Base-by-base conservation (phyloP, 2,329 filamentous ascomycete genomes). In the Ophiocordyceps camponoti-rufipedis region DNA sequence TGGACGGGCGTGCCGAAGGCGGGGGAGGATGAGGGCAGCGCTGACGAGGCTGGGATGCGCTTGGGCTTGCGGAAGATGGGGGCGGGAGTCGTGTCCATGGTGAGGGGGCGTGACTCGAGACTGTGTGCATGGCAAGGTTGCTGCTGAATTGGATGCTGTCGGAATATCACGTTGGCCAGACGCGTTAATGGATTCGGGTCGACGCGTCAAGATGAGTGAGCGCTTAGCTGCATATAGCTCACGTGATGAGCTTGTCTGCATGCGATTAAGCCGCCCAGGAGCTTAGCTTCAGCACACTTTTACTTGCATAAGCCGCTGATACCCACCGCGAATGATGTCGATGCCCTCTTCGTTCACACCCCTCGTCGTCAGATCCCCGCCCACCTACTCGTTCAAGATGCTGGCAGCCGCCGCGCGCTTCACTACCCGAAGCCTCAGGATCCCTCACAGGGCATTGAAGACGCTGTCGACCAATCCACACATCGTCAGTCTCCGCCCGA, bases 1-100 rank as follows among this genome's bases (percentile, higher is more conserved):
- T 91, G 83, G 41, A 78, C 75, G 1, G 88, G 88, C 2, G 88
- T 95, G 44, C 78, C 86, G 63, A 95, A 95, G 39, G 82, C 86
- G 9, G 88, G 86, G 18, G 87, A 94, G 0, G 87, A 94, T 0
- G 88, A 94, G 5, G 85, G 85, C 49, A 91, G 78, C 40, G 74
- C 72, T 44, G 82, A 78, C 4, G 68, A 66, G 9, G 48, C 10
- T 11, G 48, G 12, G 57, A 61, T 40, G 61, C 58, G 23, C 52
- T 55, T 57, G 56, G 58, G 54, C 43, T 54, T 58, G 50, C 62
- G 61, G 46, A 64, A 65, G 49, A 65, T 57, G 44, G 58, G 56
- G 31, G 60, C 57, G 46, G 63, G 62, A 43, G 61, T 64, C 48
- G 55, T 55, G 52, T 66, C 62, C 63, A 66, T 66, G 48, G 45